These are phyloP conservation scores for Candida ponderosae DNA, from an alignment of 805 yeast species.

Conservation along the genomic window DNA sequence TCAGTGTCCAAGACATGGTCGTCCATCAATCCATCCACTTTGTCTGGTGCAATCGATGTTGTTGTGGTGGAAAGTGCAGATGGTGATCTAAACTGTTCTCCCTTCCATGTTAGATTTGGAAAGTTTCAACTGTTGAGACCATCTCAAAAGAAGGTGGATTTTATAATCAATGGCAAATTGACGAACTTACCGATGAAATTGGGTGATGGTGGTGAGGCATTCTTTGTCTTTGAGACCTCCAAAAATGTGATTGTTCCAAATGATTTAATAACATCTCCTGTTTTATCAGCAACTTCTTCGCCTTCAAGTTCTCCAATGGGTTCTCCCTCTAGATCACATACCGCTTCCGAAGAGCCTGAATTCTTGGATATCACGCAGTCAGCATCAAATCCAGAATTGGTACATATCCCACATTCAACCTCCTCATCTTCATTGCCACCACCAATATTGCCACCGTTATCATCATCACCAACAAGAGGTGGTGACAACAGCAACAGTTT, in stretches of 20 bases:
- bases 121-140: constrained; percentile 89
- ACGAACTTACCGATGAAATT: constrained; percentile 91
- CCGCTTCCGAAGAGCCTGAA: constrained; percentile 33
- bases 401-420: constrained; percentile 10
- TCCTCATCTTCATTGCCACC: constrained; percentile 1
- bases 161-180: constrained; percentile 73
- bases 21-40: constrained; percentile 91
- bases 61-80: constrained; percentile 88
- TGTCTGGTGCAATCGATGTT: constrained; percentile 95
- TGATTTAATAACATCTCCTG: constrained; percentile 44
- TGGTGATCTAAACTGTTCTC: constrained; percentile 77
- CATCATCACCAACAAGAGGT: constrained; percentile 21
- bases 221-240: constrained; percentile 86
- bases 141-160: constrained; percentile 88
- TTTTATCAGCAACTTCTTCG: constrained; percentile 17
- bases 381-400: constrained; percentile 5
- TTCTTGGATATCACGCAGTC: constrained; percentile 34
- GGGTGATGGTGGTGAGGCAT: constrained; percentile 97
- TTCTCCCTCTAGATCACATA: constrained; percentile 11
- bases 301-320: constrained; percentile 14
- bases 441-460: constrained; percentile 8
- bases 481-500: no score
- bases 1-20: constrained; percentile 97
- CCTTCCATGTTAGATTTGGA: constrained; percentile 95
- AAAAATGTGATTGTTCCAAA: constrained; percentile 55